phyloP scores from a whole-genome alignment of 202 grass and related monocot species.

The Panicum virgatum region DNA sequence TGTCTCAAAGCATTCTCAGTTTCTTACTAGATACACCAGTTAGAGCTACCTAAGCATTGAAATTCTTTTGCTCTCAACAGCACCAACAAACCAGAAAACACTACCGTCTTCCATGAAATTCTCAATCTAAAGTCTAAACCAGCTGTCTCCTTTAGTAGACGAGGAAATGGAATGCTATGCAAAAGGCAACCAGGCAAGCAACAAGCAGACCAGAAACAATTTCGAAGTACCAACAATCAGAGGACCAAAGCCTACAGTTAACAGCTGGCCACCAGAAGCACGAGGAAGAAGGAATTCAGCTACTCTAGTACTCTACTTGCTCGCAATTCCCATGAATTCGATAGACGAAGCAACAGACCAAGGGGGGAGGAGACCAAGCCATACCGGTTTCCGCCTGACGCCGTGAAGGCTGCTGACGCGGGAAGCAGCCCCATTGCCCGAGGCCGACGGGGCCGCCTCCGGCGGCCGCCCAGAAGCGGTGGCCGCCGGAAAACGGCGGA shows the following conservation, averaged over 20 bases:
- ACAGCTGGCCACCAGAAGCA: not conserved
- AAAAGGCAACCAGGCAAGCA: not conserved
- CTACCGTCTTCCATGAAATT: not conserved
- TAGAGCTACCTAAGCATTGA: not conserved
- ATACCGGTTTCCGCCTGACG: conserved; percentile 60
- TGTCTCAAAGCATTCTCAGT: conserved; percentile 5
- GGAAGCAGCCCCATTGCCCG: conserved; percentile 35
- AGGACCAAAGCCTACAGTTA: not conserved
- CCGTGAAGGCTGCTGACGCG: conserved; percentile 51
- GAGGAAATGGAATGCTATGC: not conserved
- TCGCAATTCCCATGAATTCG: not conserved
- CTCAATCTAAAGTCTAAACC: not conserved
- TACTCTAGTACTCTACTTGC: not conserved
- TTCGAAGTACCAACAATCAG: not conserved
- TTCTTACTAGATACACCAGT: not conserved
- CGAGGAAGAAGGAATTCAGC: conserved; percentile 12
- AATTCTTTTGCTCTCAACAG: not conserved
- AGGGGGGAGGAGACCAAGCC: conserved; percentile 34
- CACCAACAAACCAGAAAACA: conserved; percentile 15
- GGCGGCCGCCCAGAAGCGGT: not conserved
- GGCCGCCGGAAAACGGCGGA: conserved; percentile 29
- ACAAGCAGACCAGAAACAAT: conserved; percentile 5
- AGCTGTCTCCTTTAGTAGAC: not conserved
- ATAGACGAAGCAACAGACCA: not conserved
- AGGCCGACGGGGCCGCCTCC: conserved; percentile 20